A percentile compares a stretch with the other conserved stretches of the same genome.
Conservation (phyloP, 192 early-diverging fungal genomes). For the Physocladia obscura region DNA sequence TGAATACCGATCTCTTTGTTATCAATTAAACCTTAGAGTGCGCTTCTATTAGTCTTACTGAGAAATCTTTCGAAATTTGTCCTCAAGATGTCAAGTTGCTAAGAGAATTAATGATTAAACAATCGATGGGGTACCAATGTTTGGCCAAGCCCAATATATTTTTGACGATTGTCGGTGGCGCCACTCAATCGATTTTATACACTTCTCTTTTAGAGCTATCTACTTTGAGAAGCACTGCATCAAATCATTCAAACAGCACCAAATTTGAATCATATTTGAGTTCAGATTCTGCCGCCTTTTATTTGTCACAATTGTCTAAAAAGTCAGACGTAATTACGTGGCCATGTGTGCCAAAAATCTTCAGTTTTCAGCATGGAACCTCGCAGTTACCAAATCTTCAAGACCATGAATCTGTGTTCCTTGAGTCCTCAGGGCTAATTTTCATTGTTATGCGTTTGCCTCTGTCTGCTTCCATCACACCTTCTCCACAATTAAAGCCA, state of each 20-base stretch:
- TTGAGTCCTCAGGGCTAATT: background rate
- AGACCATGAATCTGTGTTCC: background rate
- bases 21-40: no score
- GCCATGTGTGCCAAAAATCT: no score
- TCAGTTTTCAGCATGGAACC: background rate
- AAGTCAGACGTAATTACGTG: no score
- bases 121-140: background rate
- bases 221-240: background rate
- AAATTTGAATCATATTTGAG: no score
- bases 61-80: background rate
- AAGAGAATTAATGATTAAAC: background rate
- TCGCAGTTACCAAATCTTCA: background rate
- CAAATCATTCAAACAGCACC: background rate
- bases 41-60: no score
- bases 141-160: constrained; percentile 10
- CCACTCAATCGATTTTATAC: background rate
- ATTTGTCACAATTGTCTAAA: no score
- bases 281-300: no score
- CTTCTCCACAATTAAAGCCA: background rate
- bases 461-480: background rate
- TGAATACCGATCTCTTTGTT: no score
- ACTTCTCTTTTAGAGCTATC: background rate
- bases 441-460: background rate
- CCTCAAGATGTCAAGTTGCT: background rate
- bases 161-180: background rate